Percentiles rank a stretch among this genome's conserved stretches.
These are phyloP conservation scores for Zychaea mexicana DNA, from an alignment of 371 early-diverging fungal genomes.

Conservation along the genomic window DNA sequence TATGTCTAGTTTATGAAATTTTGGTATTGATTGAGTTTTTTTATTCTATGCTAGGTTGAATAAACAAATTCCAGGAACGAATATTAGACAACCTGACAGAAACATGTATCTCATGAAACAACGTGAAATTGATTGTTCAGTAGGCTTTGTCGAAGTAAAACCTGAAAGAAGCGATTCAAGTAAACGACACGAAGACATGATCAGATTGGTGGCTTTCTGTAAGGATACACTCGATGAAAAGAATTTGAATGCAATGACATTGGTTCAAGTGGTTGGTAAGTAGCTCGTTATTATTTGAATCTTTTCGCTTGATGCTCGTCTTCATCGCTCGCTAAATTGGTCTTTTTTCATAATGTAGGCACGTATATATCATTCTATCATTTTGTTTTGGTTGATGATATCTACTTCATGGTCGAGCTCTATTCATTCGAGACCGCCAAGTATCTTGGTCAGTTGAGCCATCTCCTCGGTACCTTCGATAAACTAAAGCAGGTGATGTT, in stretches of 20 bases:
- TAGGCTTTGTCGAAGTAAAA: conserved; percentile 24
- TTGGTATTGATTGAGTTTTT: neutral
- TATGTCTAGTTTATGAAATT: neutral
- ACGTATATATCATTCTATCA: conserved; percentile 26
- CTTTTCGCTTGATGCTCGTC: neutral
- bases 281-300: conserved; percentile 4
- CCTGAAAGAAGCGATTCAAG: conserved; percentile 19
- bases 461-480: conserved; percentile 19
- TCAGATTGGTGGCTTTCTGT: conserved; percentile 18
- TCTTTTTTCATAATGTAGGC: conserved; percentile 15
- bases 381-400: conserved; percentile 17
- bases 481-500: conserved; percentile 20
- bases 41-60: neutral
- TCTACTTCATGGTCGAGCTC: conserved; percentile 25
- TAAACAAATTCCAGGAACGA: conserved; percentile 3
- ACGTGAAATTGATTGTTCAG: conserved; percentile 13
- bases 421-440: conserved; percentile 27
- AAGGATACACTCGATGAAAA: conserved; percentile 19
- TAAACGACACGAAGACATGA: conserved; percentile 24
- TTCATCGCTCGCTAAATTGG: neutral
- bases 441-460: conserved; percentile 21
- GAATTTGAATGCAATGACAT: conserved; percentile 18
- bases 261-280: conserved; percentile 24
- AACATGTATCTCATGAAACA: conserved; percentile 24
- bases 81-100: neutral